Evolutionary conservation across 1,284 basidiomycete species (phyloP), one percentile per base, ranked within the genome.

Genomic region (Crepidotus sp.): DNA sequence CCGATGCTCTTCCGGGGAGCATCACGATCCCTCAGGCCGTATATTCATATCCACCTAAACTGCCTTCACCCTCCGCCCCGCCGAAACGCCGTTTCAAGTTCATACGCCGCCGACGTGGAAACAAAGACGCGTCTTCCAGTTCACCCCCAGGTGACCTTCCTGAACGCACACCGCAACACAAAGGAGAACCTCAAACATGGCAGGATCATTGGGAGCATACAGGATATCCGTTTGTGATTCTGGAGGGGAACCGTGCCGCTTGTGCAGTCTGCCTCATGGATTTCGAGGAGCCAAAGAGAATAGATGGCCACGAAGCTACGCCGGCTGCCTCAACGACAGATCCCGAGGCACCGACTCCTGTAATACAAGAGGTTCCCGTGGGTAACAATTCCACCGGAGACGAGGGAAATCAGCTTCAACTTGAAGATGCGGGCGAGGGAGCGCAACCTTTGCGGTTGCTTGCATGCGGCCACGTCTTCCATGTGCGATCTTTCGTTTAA

Each of bases 181-280:
- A 11, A 4, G 55, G 52, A 6, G 64, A 64, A 47, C 65, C 66
- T 10, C 61, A 69, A 54, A 68, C 70, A 15, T 77, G 75, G 76
- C 70, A 76, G 48, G 70, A 70, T 27, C 64, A 68, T 37, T 73
- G 69, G 69, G 70, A 72, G 48, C 59, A 61, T 25, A 62, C 62
- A 24, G 67, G 68, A 26, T 70, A 69, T 55, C 71, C 71, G 1
- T 71, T 71, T 45, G 68, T 89, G 29, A 66, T 80, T 32, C 69
- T 89, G 24, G 82, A 84, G 54, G 80, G 76, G 14, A 85, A 89
- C 56, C 77, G 85, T 36, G 86, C 86, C 5, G 75, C 79, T 10
- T 89, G 85, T 60, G 82, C 83, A 22, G 84, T 89, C 46, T 89
- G 86, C 59, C 62, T 89, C 54, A 72, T 81, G 72, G 86, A 89